Conservation (phyloP, 2,329 filamentous ascomycete species). For the Tolypocladium capitatum region DNA sequence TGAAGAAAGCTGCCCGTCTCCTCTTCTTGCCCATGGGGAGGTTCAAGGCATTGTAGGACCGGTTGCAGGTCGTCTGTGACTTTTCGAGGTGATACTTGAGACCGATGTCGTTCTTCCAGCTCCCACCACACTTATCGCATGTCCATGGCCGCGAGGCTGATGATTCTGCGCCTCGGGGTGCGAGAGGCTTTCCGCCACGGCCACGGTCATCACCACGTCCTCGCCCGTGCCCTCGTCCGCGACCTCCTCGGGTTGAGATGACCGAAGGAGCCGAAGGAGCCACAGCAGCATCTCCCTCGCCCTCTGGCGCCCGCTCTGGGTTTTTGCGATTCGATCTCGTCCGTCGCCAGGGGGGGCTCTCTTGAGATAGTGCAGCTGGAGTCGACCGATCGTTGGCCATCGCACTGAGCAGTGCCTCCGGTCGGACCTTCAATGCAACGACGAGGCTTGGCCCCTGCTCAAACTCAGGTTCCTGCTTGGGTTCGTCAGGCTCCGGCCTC, state of each 20-base stretch:
- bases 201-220: slow-evolving; percentile 2
- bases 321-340: neutral
- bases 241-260: neutral
- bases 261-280: neutral
- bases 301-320: neutral
- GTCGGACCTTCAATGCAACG: neutral
- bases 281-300: neutral
- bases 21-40: slow-evolving; percentile 7
- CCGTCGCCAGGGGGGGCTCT: neutral
- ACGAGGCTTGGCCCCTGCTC: neutral
- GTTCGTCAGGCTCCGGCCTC: neutral
- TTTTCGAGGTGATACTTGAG: slow-evolving; percentile 46
- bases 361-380: neutral
- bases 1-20: slow-evolving; percentile 3
- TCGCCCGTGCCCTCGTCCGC: slow-evolving; percentile 2
- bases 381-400: neutral
- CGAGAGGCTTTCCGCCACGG: slow-evolving; percentile 2
- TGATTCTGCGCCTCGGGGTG: slow-evolving; percentile 4
- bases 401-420: neutral
- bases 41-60: slow-evolving; percentile 15
- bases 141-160: slow-evolving; percentile 21
- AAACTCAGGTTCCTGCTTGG: neutral
- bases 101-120: slow-evolving; percentile 45
- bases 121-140: slow-evolving; percentile 39
- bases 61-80: slow-evolving; percentile 40